Evolutionary conservation across 2,329 filamentous ascomycete species (phyloP).

Genomic region (Eurotiales sp.): DNA sequence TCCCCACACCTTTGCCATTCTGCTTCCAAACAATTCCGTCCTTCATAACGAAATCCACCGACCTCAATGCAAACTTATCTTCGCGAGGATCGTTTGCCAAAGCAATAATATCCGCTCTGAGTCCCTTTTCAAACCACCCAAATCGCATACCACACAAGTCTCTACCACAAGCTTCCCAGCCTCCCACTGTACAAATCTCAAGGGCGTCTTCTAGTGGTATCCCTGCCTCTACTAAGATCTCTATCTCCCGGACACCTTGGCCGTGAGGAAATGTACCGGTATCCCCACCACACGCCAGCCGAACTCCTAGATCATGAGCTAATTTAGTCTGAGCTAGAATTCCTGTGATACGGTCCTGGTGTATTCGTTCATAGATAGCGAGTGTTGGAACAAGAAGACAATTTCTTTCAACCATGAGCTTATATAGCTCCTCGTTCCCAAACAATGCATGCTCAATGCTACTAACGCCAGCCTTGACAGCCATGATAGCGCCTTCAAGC

Average conservation of each 20-base stretch:
- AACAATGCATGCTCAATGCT: constrained; percentile 47
- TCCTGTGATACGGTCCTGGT: constrained; percentile 22
- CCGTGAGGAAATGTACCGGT: constrained; percentile 54
- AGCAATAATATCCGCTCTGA: constrained; percentile 51
- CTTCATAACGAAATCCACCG: constrained; percentile 2
- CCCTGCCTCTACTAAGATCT: constrained; percentile 52
- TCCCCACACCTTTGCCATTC: not conserved
- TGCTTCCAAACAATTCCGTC: not conserved
- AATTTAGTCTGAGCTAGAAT: constrained; percentile 41
- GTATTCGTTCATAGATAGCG: constrained; percentile 40
- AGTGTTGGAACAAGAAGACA: constrained; percentile 54
- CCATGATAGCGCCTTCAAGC: constrained; percentile 44
- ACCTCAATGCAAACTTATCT: not conserved
- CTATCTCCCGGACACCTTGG: constrained; percentile 51
- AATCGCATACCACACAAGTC: constrained; percentile 51
- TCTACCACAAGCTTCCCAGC: constrained; percentile 55
- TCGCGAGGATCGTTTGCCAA: constrained; percentile 41
- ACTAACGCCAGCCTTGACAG: constrained; percentile 45
- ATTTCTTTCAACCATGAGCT: constrained; percentile 42
- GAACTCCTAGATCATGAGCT: constrained; percentile 44
- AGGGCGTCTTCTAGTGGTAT: constrained; percentile 50
- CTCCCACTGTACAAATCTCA: constrained; percentile 49
- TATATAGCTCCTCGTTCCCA: constrained; percentile 39
- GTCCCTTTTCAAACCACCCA: constrained; percentile 50
- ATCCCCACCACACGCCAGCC: constrained; percentile 52